These are phyloP conservation scores for Fusarium bulbicola DNA, from an alignment of 2,329 filamentous ascomycete genomes.

Conservation along the genomic window DNA sequence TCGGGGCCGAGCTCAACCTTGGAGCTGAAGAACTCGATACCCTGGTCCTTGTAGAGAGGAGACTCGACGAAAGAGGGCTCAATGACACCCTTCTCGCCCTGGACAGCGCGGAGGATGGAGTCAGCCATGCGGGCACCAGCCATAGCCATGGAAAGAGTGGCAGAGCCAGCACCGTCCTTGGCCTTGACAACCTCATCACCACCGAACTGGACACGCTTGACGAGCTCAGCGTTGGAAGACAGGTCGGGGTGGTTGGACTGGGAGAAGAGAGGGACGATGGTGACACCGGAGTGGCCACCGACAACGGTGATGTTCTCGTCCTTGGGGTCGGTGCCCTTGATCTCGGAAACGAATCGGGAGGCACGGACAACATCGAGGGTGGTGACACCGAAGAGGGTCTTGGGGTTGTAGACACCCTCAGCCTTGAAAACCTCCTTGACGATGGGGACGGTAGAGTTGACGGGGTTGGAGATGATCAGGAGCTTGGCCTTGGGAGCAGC, in stretches of 20 bases:
- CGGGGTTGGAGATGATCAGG: conserved; percentile 98
- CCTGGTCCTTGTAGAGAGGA: conserved; percentile 98
- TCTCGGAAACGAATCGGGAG: conserved; percentile 94
- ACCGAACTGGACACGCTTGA: conserved; percentile 97
- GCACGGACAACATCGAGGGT: conserved; percentile 98
- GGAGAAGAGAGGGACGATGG: conserved; percentile 97
- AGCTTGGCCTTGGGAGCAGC: conserved; percentile 91
- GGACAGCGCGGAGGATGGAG: conserved; percentile 88
- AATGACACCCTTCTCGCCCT: conserved; percentile 93
- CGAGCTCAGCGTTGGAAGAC: conserved; percentile 78
- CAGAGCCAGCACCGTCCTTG: conserved; percentile 97
- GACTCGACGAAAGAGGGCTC: conserved; percentile 98
- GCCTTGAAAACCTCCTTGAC: conserved; percentile 96
- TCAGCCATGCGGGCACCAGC: conserved; percentile 87
- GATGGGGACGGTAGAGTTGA: conserved; percentile 99
- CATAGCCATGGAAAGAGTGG: conserved; percentile 99
- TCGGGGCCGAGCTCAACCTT: conserved; percentile 95
- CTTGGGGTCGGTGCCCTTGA: conserved; percentile 89
- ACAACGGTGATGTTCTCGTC: conserved; percentile 96
- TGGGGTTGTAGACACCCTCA: conserved; percentile 96
- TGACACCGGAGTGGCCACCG: conserved; percentile 96
- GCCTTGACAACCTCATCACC: conserved; percentile 99
- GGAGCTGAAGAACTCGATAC: conserved; percentile 96
- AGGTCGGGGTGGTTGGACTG: conserved; percentile 91
- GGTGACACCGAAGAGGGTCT: conserved; percentile 98